phyloP scores from a whole-genome alignment of 2,329 filamentous ascomycete species.

The Beauveria medogensis region DNA sequence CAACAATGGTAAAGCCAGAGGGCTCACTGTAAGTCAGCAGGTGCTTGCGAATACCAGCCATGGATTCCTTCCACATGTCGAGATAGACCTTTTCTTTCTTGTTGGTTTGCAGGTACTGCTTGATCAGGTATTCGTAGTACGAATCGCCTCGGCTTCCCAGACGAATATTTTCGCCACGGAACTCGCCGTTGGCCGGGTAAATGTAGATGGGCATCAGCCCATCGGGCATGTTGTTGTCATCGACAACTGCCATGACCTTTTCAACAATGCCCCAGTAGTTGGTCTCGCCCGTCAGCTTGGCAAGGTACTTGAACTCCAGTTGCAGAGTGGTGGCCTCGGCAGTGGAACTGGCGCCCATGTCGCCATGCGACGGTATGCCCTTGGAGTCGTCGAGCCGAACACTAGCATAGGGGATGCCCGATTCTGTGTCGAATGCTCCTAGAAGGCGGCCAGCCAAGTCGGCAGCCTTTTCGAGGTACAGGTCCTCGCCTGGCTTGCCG shows the following conservation, averaged over 20 bases:
- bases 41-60: slow-evolving; percentile 82
- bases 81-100: slow-evolving; percentile 77
- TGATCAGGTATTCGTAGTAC: slow-evolving; percentile 98
- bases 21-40: slow-evolving; percentile 81
- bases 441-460: slow-evolving; percentile 84
- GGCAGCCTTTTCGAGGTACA: slow-evolving; percentile 93
- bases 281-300: slow-evolving; percentile 86
- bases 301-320: slow-evolving; percentile 93
- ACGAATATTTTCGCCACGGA: slow-evolving; percentile 78
- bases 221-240: slow-evolving; percentile 69
- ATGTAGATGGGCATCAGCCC: slow-evolving; percentile 91
- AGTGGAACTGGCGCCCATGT: slow-evolving; percentile 83
- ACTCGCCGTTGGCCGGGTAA: slow-evolving; percentile 67
- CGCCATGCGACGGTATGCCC: slow-evolving; percentile 73
- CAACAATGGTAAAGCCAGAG: slow-evolving; percentile 79
- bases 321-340: slow-evolving; percentile 89
- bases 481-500: slow-evolving; percentile 70
- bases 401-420: slow-evolving; percentile 83
- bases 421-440: slow-evolving; percentile 77
- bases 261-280: slow-evolving; percentile 90
- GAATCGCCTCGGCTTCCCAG: slow-evolving; percentile 92
- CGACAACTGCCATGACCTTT: slow-evolving; percentile 83
- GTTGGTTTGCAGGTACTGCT: slow-evolving; percentile 93
- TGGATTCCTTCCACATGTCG: slow-evolving; percentile 85
- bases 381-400: slow-evolving; percentile 73